Base-by-base conservation (phyloP, 495 filamentous ascomycete genomes). In the Penicillium chermesinum region DNA sequence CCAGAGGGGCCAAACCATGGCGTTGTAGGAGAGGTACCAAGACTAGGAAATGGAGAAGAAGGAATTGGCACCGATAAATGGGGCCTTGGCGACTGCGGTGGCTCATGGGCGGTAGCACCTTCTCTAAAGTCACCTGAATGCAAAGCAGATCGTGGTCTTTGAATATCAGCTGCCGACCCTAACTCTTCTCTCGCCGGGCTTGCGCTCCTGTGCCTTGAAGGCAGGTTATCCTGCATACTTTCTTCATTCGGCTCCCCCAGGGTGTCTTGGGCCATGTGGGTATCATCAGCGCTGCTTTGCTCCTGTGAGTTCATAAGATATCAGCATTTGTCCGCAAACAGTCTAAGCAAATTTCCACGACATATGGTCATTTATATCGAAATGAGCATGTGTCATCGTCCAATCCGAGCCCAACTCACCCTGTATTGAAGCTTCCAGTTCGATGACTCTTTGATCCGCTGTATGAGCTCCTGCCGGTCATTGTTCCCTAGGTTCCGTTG, bases 81-180 rank as follows among this genome's bases (percentile, higher is more conserved):
- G 46, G 59, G 52, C 21, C 44, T 57, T 10, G 55, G 57, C 20
- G 54, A 50, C 42, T 53, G 54, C 17, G 61, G 54, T 34, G 42
- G 53, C 38, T 46, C 71, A 35, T 63, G 25, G 25, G 25, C 50
- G 40, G 49, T 14, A n/a, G 55, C 69, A 25, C 82, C 77, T 45
- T 84, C 78, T 14, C 84, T 85, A 55, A 96, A 96, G 62, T 96
- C 86, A 18, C 91, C 91, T 32, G 85, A 85, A 61, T 96, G 91
- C 38, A 96, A 73, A 33, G 91, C 89, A 9, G 91, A 96, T 39
- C 84, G 73, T 39, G 91, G 91, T 44, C 90, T 77, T 60, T 91
- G 84, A 49, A 95, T 93, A 55, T 82, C 78, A 49, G 70, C 55
- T 19, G 68, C 66, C 41, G 57, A 65, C 47, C 52, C 66, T 56